These are phyloP conservation scores for Penicillium waksmanii DNA, from an alignment of 495 filamentous ascomycete species.

Conservation along the genomic window DNA sequence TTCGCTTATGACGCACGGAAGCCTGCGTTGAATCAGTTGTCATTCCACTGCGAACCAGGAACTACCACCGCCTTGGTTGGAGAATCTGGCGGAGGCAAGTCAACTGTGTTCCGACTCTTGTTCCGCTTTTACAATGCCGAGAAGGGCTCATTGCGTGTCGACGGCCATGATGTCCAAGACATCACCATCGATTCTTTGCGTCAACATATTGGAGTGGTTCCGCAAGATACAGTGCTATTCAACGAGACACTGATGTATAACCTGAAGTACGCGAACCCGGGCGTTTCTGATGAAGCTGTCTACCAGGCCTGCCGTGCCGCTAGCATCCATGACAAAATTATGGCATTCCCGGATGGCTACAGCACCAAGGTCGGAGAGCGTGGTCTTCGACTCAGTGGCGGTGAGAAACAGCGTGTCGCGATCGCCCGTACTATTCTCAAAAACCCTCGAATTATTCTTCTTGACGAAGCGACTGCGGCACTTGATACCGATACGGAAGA, in stretches of 20 bases:
- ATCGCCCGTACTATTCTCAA: constrained; percentile 97
- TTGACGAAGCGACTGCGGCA: constrained; percentile 96
- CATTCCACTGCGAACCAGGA: constrained; percentile 81
- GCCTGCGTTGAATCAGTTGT: constrained; percentile 79
- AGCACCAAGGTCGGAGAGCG: constrained; percentile 93
- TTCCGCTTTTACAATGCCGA: constrained; percentile 92
- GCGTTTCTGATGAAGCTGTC: constrained; percentile 84
- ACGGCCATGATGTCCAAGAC: constrained; percentile 80
- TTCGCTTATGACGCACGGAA: constrained; percentile 90
- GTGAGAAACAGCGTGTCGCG: constrained; percentile 95
- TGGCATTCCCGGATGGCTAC: constrained; percentile 91
- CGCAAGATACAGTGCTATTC: constrained; percentile 95
- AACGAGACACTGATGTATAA: constrained; percentile 99
- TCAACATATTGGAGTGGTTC: constrained; percentile 89
- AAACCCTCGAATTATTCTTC: constrained; percentile 90
- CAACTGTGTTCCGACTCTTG: constrained; percentile 92
- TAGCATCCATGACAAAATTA: constrained; percentile 94
- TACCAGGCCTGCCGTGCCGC: constrained; percentile 88
- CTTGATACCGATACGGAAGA: constrained; percentile 96
- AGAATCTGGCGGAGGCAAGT: constrained; percentile 95
- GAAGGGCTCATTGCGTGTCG: constrained; percentile 78
- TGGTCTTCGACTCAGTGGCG: constrained; percentile 87
- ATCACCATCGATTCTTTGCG: constrained; percentile 93
- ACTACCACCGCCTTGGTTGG: constrained; percentile 96
- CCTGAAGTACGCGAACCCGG: constrained; percentile 87